Evolutionary conservation across 2,329 filamentous ascomycete species (phyloP), one percentile per base, ranked within the genome.

Genomic region (Diaporthe amygdali): DNA sequence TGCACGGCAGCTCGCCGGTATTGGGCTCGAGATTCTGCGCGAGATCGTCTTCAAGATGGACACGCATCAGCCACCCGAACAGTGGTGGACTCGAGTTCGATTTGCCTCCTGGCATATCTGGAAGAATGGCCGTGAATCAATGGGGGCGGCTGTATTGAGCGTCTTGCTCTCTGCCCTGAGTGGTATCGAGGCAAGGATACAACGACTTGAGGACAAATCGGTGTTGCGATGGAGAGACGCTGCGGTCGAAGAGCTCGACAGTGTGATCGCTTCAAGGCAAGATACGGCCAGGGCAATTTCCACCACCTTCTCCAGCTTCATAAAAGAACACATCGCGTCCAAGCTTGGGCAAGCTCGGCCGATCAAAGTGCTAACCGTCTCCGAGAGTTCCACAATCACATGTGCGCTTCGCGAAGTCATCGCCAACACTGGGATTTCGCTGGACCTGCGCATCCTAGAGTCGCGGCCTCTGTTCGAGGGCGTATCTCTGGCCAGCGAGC

Each of bases 401-500:
- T 77, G 82, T 20, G 84, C 83, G 63, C 81, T 93, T 14, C 74
- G 84, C 2, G 80, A 84, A 34, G 79, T 83, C 2, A 79, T 86
- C 14, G 74, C 76, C 0, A 74, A 75, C 1, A 76, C 81, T 3
- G 78, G 75, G 1, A 77, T 84, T 9, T 75, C 72, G 0, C 76
- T 92, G 10, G 85, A 91, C 63, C 78, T 93, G 22, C 86, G 85
- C 5, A 82, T 94, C 37, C 83, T 94, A 4, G 91, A 93, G 77
- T 93, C 91, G 2, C 84, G 91, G 0, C 92, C 92, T 0, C 82
- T 90, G 0, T 93, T 86, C 74, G 91, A 94, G 79, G 92, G 91
- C 9, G 88, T 88, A 5, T 85, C 83, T 10, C 83, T 91, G 66
- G 89, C 88, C 6, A 82, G 80, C n/a, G 79, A 79, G 5, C 71